Conservation (phyloP, 176 grass and related monocot genomes). For the Stipa capillata region DNA sequence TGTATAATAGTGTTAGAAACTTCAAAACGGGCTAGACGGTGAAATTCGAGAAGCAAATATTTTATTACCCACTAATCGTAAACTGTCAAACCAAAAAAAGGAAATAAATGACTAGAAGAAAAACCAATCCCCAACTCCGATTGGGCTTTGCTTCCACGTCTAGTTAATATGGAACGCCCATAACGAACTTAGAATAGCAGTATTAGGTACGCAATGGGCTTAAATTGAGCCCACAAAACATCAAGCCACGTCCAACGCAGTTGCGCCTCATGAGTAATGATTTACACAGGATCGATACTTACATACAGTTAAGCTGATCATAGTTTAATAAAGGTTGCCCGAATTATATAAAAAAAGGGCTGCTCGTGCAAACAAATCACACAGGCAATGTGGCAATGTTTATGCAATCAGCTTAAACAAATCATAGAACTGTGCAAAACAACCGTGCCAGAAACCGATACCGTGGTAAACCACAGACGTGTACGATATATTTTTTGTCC, state of each 20-base stretch:
- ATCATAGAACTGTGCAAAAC: too few species aligned
- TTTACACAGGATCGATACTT: neutral
- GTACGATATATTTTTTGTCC: neutral
- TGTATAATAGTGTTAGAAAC: too few species aligned
- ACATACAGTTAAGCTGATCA: neutral
- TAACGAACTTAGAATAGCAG: too few species aligned
- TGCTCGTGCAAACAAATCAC: neutral
- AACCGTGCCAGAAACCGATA: too few species aligned
- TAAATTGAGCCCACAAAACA: neutral
- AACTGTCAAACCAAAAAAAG: neutral
- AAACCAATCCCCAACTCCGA: neutral
- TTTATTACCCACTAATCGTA: too few species aligned
- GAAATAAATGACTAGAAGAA: neutral
- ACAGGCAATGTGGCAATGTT: neutral
- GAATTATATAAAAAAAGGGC: too few species aligned
- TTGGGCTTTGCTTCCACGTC: neutral
- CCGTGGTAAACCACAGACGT: neutral
- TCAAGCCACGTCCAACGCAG: neutral
- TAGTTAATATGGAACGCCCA: too few species aligned
- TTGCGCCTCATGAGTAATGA: neutral
- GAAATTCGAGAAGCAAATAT: too few species aligned
- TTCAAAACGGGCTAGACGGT: too few species aligned
- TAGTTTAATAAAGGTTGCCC: too few species aligned
- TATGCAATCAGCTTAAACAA: neutral
- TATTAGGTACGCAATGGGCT: neutral